Conservation (phyloP, 495 filamentous ascomycete genomes). For the Talaromyces wortmannii region DNA sequence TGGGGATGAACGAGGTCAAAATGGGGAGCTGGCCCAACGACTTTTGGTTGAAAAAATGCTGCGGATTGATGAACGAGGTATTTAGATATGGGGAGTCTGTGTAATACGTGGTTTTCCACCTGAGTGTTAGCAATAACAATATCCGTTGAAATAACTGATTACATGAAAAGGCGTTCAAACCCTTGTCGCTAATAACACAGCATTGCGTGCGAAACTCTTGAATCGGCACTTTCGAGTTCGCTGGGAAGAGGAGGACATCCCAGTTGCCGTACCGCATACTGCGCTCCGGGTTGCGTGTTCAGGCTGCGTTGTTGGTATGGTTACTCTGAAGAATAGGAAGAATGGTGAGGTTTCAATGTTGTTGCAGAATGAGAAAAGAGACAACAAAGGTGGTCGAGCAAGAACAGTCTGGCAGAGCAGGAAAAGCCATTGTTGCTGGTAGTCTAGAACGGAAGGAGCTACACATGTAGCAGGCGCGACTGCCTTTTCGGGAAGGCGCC, state of each 20-base stretch:
- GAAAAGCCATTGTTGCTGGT: too few relatives aligned
- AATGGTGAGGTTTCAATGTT: too few relatives aligned
- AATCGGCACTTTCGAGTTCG: constrained; percentile 55
- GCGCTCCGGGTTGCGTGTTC: not conserved
- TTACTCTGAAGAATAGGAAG: too few relatives aligned
- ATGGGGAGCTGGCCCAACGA: constrained; percentile 51
- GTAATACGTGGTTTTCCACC: not conserved
- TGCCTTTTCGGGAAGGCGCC: too few relatives aligned
- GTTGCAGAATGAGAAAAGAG: too few relatives aligned
- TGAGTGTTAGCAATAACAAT: not conserved
- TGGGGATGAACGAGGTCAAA: constrained; percentile 72
- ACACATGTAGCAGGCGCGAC: too few relatives aligned
- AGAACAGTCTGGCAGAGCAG: too few relatives aligned
- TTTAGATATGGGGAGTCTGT: constrained; percentile 32
- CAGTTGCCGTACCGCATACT: constrained; percentile 78
- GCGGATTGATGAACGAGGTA: constrained; percentile 17
- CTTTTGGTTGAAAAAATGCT: constrained; percentile 19
- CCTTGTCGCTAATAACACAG: constrained; percentile 62
- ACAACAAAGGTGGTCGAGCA: too few relatives aligned
- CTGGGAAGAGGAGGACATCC: constrained; percentile 80
- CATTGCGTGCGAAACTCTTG: constrained; percentile 86
- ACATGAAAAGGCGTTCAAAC: constrained; percentile 23
- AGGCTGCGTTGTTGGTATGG: too few relatives aligned
- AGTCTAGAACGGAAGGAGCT: too few relatives aligned
- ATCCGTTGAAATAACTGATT: not conserved